Percentiles rank a stretch among this genome's conserved stretches.
Conservation (phyloP, 2,329 filamentous ascomycete genomes). For the Monosporascus cannonballus region DNA sequence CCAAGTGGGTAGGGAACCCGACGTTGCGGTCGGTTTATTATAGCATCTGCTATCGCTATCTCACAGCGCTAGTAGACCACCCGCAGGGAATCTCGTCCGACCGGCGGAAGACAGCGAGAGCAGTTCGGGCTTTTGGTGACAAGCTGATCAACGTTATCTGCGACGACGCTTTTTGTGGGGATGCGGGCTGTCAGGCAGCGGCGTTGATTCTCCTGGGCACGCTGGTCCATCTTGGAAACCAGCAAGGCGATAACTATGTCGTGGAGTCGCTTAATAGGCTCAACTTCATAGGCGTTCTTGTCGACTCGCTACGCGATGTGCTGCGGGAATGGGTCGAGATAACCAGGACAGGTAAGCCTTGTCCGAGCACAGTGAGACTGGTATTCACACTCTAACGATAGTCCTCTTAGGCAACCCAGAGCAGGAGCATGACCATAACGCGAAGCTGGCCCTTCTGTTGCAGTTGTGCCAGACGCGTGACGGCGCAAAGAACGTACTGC, state of each 20-base stretch:
- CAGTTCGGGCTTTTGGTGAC: slow-evolving; percentile 63
- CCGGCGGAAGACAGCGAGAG: slow-evolving; percentile 62
- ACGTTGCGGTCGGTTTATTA: slow-evolving; percentile 81
- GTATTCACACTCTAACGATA: slow-evolving; percentile 8
- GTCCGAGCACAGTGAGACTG: slow-evolving; percentile 11
- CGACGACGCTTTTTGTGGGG: slow-evolving; percentile 86
- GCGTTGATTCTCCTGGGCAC: slow-evolving; percentile 79
- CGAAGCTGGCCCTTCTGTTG: slow-evolving; percentile 75
- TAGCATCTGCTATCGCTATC: slow-evolving; percentile 82
- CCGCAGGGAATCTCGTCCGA: slow-evolving; percentile 41
- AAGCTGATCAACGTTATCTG: slow-evolving; percentile 80
- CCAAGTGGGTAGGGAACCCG: slow-evolving; percentile 63
- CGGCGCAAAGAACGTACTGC: slow-evolving; percentile 84
- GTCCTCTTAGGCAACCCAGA: slow-evolving; percentile 30
- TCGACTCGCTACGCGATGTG: slow-evolving; percentile 78
- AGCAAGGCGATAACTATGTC: slow-evolving; percentile 66
- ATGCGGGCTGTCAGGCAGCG: slow-evolving; percentile 74
- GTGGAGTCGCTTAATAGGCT: slow-evolving; percentile 75
- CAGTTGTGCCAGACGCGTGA: slow-evolving; percentile 75
- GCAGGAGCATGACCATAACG: slow-evolving; percentile 51
- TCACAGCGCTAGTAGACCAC: slow-evolving; percentile 60
- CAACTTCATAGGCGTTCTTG: slow-evolving; percentile 85
- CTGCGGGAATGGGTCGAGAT: slow-evolving; percentile 63
- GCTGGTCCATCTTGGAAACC: slow-evolving; percentile 66
- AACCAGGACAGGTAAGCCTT: slow-evolving; percentile 45